Evolutionary conservation across 78 protist species (phyloP).

Genomic region (Fonticula alba): DNA sequence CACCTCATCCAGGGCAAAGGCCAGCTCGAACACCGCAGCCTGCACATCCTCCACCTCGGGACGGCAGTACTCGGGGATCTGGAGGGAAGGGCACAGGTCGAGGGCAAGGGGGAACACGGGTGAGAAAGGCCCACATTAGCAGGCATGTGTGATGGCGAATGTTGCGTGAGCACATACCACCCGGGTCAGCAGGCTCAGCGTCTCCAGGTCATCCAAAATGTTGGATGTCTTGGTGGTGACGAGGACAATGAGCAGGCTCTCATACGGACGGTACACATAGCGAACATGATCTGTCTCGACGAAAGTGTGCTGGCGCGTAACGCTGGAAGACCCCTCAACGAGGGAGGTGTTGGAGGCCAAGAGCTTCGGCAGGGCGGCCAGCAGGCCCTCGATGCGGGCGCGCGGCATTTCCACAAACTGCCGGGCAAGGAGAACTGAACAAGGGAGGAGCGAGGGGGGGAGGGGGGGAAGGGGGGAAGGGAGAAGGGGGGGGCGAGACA

Average conservation of each 20-base stretch:
- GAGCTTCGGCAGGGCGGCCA: conserved; percentile 86
- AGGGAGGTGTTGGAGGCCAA: conserved; percentile 35
- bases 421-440: conserved; percentile 55
- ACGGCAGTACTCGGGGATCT: conserved; percentile 36
- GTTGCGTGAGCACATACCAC: not conserved
- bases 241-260: conserved; percentile 54
- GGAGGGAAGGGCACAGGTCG: not conserved
- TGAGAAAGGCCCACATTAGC: too few relatives aligned
- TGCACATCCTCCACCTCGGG: conserved; percentile 20
- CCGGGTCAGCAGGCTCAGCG: conserved; percentile 57
- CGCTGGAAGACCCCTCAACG: too few relatives aligned
- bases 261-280: conserved; percentile 92
- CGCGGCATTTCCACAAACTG: conserved; percentile 79
- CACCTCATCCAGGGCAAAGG: conserved; percentile 86
- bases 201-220: conserved; percentile 84
- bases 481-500: not conserved
- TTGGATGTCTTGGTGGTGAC: conserved; percentile 75
- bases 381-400: conserved; percentile 76
- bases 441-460: too few relatives aligned
- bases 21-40: conserved; percentile 51
- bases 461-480: not conserved
- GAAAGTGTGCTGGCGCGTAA: conserved; percentile 87
- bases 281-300: conserved; percentile 69
- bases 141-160: too few relatives aligned
- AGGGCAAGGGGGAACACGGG: not conserved